Evolutionary conservation across 352 stramenopile genomes (phyloP).

Genomic region (Globisporangium parvum): DNA sequence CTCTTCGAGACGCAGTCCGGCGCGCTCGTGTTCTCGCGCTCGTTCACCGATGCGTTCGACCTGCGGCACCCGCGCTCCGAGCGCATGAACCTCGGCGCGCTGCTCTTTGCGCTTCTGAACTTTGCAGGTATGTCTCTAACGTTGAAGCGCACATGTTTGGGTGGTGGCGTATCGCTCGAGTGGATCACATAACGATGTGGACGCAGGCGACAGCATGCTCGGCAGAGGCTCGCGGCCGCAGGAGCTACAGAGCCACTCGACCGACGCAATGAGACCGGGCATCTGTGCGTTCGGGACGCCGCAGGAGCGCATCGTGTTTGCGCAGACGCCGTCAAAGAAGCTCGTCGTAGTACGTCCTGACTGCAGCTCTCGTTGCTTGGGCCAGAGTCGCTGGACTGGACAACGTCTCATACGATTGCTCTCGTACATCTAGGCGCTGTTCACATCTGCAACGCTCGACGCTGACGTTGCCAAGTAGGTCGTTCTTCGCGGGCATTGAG

Average conservation of each 20-base stretch:
- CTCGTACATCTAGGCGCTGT: slow-evolving; percentile 26
- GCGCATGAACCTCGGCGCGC: slow-evolving; percentile 51
- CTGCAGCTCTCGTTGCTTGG: background rate
- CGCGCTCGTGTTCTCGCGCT: slow-evolving; percentile 41
- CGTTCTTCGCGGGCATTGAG: background rate
- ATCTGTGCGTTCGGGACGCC: slow-evolving; percentile 40
- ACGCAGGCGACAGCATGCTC: slow-evolving; percentile 5
- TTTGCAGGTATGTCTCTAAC: slow-evolving; percentile 28
- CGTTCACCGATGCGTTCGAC: slow-evolving; percentile 45
- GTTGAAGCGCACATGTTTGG: no score
- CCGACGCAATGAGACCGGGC: background rate
- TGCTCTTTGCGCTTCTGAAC: slow-evolving; percentile 61
- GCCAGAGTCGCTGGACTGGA: background rate
- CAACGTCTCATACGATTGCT: background rate
- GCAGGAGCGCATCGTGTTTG: slow-evolving; percentile 39
- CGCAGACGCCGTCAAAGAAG: slow-evolving; percentile 27
- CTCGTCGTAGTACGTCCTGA: slow-evolving; percentile 23
- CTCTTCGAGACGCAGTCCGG: slow-evolving; percentile 43
- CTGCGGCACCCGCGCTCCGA: slow-evolving; percentile 37
- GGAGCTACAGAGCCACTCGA: background rate
- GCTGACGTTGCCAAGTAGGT: slow-evolving; percentile 26
- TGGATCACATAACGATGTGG: no score
- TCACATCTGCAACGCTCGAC: slow-evolving; percentile 25
- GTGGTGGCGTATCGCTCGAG: no score
- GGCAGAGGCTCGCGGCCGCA: background rate